Evolutionary conservation across 116 monocot species (phyloP).

Genomic region (Iris pallida): DNA sequence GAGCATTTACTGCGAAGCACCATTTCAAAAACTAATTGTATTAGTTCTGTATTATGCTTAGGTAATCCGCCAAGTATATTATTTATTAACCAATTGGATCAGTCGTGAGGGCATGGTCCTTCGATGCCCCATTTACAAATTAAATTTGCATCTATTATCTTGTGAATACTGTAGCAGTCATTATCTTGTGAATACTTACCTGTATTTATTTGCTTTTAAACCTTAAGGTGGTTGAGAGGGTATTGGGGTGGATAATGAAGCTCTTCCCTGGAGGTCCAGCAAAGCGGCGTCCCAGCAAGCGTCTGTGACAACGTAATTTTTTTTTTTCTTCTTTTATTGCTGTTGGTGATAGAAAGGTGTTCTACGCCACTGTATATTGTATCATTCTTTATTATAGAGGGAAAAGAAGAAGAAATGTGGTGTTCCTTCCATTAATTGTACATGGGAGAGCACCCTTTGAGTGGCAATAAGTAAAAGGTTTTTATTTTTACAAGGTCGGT

Average conservation of each 20-base stretch:
- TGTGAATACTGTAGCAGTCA: too few species aligned
- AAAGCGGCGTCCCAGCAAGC: conserved; percentile 87
- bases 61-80: too few species aligned
- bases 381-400: conserved; percentile 13
- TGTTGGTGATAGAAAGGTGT: background rate
- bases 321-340: background rate
- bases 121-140: too few species aligned
- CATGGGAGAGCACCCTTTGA: conserved; percentile 5
- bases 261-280: conserved; percentile 87
- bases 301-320: conserved; percentile 36
- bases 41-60: too few species aligned
- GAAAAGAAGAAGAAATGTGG: conserved; percentile 2
- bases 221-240: conserved; percentile 86
- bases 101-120: too few species aligned
- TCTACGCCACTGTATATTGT: conserved; percentile 6
- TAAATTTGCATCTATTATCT: too few species aligned
- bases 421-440: conserved; percentile 11
- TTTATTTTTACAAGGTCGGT: too few species aligned
- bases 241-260: conserved; percentile 94
- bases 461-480: background rate
- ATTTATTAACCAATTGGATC: too few species aligned
- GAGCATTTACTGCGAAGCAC: too few species aligned
- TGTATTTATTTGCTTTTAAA: too few species aligned
- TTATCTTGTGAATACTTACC: too few species aligned
- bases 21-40: too few species aligned